Evolutionary conservation across 208 protist genomes (phyloP).

Genomic region (Herpetomonas samuelpessoai): DNA sequence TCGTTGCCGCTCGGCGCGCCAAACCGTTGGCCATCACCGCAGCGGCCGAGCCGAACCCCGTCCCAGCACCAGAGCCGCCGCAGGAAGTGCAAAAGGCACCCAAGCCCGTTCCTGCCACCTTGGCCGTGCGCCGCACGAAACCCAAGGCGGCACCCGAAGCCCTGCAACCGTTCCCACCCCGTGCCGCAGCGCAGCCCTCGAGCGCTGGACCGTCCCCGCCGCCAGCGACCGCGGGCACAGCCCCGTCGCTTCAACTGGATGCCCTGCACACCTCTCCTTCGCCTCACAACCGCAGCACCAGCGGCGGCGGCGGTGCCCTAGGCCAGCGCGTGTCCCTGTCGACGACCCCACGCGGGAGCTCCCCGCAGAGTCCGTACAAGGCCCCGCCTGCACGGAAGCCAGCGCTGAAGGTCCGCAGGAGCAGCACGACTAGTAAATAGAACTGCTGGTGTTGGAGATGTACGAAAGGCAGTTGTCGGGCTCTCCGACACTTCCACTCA

Average conservation of each 20-base stretch:
- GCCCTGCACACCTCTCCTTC: too few relatives aligned
- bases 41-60: background rate
- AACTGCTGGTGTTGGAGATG: too few relatives aligned
- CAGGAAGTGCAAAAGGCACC: background rate
- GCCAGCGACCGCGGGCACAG: too few relatives aligned
- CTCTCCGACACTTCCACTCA: too few relatives aligned
- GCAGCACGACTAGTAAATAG: background rate
- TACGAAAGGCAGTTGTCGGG: too few relatives aligned
- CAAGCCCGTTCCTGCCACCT: background rate
- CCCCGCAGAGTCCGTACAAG: background rate
- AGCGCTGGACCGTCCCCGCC: too few relatives aligned
- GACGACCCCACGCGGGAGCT: background rate
- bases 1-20: background rate
- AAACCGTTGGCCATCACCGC: too few relatives aligned
- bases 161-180: too few relatives aligned
- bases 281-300: too few relatives aligned
- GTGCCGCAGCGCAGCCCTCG: too few relatives aligned
- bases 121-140: background rate
- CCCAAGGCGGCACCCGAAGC: background rate
- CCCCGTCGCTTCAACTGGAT: too few relatives aligned
- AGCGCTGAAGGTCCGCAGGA: background rate
- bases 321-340: background rate
- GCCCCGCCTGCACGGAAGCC: background rate
- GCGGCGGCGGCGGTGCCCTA: background rate
- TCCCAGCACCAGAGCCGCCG: background rate